A percentile compares a stretch with the other conserved stretches of the same genome.
Evolutionary conservation across 2,329 filamentous ascomycete genomes (phyloP).

Genomic region (Epichloe baconii): DNA sequence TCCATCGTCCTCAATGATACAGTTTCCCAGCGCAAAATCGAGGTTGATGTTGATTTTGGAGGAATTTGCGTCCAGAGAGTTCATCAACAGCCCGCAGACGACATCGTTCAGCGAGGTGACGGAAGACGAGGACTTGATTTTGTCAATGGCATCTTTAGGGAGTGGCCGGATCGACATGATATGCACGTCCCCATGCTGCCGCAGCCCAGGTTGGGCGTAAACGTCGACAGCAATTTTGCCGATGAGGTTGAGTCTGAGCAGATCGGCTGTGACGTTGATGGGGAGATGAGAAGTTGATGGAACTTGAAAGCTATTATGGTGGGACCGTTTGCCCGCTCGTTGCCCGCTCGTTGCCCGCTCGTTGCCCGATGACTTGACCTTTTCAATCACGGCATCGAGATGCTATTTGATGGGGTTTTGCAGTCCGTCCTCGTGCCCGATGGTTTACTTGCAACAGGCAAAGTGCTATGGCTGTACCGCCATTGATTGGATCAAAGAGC

Average conservation of each 20-base stretch:
- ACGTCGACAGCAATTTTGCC: not conserved
- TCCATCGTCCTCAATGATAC: constrained; percentile 75
- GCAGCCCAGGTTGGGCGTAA: not conserved
- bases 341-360: too few relatives aligned
- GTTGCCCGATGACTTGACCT: too few relatives aligned
- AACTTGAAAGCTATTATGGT: too few relatives aligned
- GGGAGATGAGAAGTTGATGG: too few relatives aligned
- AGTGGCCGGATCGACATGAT: constrained; percentile 55
- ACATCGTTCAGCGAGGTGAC: constrained; percentile 65
- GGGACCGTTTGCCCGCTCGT: too few relatives aligned
- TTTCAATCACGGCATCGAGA: too few relatives aligned
- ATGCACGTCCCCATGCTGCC: constrained; percentile 5
- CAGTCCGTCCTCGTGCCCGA: too few relatives aligned
- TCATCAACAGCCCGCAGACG: constrained; percentile 60
- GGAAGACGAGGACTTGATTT: constrained; percentile 73
- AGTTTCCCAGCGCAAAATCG: constrained; percentile 64
- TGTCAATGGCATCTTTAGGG: constrained; percentile 56
- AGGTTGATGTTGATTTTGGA: constrained; percentile 55
- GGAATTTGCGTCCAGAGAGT: constrained; percentile 71
- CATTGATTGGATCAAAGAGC: too few relatives aligned
- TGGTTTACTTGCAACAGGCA: too few relatives aligned
- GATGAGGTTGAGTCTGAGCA: not conserved
- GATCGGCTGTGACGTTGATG: not conserved
- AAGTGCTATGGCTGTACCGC: too few relatives aligned
- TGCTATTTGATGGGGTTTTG: too few relatives aligned